These are phyloP conservation scores for Avena insularis DNA, from an alignment of 176 grass and related monocot genomes.

Conservation along the genomic window DNA sequence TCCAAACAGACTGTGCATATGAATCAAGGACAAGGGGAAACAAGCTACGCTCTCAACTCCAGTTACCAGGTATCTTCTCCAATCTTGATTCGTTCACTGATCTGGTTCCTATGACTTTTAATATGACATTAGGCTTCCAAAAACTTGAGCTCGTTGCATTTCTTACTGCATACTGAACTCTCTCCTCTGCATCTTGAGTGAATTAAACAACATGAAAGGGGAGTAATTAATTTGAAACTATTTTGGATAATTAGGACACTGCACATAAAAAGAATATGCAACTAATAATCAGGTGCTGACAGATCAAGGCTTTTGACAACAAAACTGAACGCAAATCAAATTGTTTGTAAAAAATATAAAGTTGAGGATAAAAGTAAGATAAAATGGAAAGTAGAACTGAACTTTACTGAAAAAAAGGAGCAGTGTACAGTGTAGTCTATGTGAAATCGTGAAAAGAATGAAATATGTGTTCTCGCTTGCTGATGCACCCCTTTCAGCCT, in stretches of 20 bases:
- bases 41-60: too few relatives aligned
- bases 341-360: neutral
- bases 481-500: too few relatives aligned
- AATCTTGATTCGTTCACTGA: too few relatives aligned
- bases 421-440: too few relatives aligned
- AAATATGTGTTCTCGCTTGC: too few relatives aligned
- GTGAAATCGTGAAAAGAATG: too few relatives aligned
- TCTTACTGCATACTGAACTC: too few relatives aligned
- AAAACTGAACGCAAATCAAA: neutral
- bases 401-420: neutral
- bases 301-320: neutral
- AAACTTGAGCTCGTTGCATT: too few relatives aligned
- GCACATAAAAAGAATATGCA: neutral
- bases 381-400: neutral
- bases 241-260: neutral
- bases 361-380: neutral
- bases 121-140: fast-evolving
- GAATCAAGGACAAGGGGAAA: too few relatives aligned
- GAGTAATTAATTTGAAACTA: neutral
- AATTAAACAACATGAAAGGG: neutral
- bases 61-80: too few relatives aligned
- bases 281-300: neutral
- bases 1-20: too few relatives aligned
- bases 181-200: neutral
- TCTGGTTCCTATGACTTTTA: too few relatives aligned